Evolutionary conservation across 2,329 filamentous ascomycete genomes (phyloP).

Genomic region (Metarhizium anisopliae): DNA sequence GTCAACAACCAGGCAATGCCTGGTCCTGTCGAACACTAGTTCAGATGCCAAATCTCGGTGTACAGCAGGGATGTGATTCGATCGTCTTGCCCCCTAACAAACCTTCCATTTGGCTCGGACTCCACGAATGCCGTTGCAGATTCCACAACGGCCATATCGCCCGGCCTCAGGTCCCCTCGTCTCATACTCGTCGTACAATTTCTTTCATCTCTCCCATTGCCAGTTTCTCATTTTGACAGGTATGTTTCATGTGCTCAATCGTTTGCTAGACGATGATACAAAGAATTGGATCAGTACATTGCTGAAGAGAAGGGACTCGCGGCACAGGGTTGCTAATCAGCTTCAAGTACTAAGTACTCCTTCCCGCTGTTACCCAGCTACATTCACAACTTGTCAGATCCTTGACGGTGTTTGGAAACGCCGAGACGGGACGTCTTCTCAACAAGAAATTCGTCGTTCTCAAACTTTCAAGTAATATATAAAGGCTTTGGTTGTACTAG

Average conservation of each 20-base stretch:
- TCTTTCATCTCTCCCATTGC: not conserved
- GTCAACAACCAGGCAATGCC: constrained; percentile 21
- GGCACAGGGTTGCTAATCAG: not conserved
- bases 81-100: constrained; percentile 4
- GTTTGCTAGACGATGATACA: not conserved
- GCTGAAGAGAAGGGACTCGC: not conserved
- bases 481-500: not conserved
- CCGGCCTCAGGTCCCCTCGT: not conserved
- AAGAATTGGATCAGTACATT: not conserved
- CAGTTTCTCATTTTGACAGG: not conserved
- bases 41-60: constrained; percentile 25
- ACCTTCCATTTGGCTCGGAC: not conserved
- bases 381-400: not conserved
- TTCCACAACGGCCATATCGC: constrained; percentile 1
- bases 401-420: not conserved
- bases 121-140: constrained; percentile 6
- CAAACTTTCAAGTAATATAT: not conserved
- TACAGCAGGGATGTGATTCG: constrained; percentile 25
- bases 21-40: constrained; percentile 13
- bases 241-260: not conserved
- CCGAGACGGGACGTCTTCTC: not conserved
- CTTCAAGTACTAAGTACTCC: not conserved
- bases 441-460: not conserved
- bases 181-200: constrained; percentile 1
- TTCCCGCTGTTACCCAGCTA: not conserved